A percentile compares a stretch with the other conserved stretches of the same genome.
Evolutionary conservation across 164 flowering plant genomes (phyloP).

Genomic region (Akebia trifoliata): DNA sequence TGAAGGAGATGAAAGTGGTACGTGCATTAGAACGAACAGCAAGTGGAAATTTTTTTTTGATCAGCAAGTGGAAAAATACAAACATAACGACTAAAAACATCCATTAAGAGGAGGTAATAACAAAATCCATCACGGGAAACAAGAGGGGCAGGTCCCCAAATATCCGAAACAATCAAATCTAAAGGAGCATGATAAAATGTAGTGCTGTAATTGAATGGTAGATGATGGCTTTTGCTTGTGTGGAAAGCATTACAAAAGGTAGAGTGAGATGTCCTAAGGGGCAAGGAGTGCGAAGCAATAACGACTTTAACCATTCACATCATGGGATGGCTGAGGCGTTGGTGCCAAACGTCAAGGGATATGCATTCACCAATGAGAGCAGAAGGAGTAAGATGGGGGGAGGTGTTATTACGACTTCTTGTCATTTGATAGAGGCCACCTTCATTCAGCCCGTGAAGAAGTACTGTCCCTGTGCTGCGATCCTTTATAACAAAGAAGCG

Average conservation of each 20-base stretch:
- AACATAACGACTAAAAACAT: neutral
- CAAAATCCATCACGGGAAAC: neutral
- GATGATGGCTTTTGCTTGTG: neutral
- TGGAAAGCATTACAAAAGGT: neutral
- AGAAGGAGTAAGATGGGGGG: no score
- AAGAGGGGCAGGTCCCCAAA: no score
- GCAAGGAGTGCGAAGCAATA: neutral
- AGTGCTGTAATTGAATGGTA: neutral
- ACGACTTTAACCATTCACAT: neutral
- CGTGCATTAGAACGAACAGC: neutral
- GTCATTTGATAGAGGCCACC: no score
- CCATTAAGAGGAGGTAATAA: neutral
- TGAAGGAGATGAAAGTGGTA: neutral
- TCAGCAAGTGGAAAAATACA: neutral
- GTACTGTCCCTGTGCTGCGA: no score
- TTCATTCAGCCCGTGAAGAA: no score
- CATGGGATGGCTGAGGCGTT: neutral
- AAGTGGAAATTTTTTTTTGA: neutral
- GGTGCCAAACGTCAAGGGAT: no score
- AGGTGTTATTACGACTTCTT: no score
- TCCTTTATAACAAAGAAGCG: no score
- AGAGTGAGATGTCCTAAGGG: slow-evolving; percentile 1
- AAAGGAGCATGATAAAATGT: neutral
- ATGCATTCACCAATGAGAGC: no score
- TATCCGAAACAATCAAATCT: slow-evolving; percentile 3